phyloP scores from a whole-genome alignment of 306 rosid species.

The Acacia melanoxylon region DNA sequence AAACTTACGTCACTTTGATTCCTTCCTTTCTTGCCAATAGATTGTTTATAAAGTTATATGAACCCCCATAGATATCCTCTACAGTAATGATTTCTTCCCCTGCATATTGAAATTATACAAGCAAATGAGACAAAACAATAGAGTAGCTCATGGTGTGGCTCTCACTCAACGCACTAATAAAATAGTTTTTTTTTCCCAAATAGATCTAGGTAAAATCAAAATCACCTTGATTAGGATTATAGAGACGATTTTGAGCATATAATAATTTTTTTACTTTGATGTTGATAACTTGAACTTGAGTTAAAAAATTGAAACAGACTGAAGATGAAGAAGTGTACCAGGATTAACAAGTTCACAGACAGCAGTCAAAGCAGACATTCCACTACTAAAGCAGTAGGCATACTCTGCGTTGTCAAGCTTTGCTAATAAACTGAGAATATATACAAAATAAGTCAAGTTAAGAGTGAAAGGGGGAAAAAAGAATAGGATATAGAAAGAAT shows the following conservation, averaged over 20 bases:
- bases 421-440: conserved; percentile 68
- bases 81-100: conserved; percentile 93
- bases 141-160: too few species aligned
- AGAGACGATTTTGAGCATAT: too few species aligned
- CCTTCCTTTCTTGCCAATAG: background rate
- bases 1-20: conserved; percentile 75
- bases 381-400: conserved; percentile 93
- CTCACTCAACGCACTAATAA: too few species aligned
- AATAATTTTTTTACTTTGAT: too few species aligned
- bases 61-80: conserved; percentile 86
- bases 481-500: conserved; percentile 19
- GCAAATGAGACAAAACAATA: background rate
- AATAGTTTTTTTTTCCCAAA: too few species aligned
- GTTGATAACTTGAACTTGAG: background rate
- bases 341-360: conserved; percentile 73
- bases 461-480: conserved; percentile 8
- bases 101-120: conserved; percentile 30
- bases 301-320: background rate
- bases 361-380: conserved; percentile 90
- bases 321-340: conserved; percentile 49
- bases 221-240: too few species aligned
- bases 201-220: too few species aligned
- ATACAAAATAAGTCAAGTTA: conserved; percentile 17
- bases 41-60: conserved; percentile 51
- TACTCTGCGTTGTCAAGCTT: conserved; percentile 86